These are phyloP conservation scores for Beauveria brongniartii DNA, from an alignment of 2,329 filamentous ascomycete species.

Conservation along the genomic window DNA sequence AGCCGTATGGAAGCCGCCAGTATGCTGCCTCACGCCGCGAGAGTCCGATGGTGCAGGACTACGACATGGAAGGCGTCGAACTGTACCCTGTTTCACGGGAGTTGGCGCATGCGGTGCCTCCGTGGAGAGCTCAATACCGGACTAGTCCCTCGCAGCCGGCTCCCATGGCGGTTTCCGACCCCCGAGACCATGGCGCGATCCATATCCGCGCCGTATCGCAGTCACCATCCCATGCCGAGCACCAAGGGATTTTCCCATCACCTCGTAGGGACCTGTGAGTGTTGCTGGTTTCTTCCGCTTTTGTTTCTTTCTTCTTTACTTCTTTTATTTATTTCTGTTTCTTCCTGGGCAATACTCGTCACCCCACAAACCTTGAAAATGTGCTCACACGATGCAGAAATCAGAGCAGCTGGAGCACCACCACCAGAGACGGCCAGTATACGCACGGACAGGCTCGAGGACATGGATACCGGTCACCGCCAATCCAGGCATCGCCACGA, in stretches of 20 bases:
- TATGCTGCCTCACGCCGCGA: neutral
- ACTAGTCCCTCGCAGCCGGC: neutral
- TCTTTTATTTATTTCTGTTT: neutral
- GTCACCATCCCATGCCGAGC: neutral
- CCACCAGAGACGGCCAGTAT: neutral
- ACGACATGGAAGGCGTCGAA: slow-evolving; percentile 7
- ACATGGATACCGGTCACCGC: slow-evolving; percentile 5
- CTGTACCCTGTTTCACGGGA: neutral
- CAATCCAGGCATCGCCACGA: slow-evolving; percentile 5
- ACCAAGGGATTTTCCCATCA: slow-evolving; percentile 2
- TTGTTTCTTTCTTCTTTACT: neutral
- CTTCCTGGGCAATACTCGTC: neutral
- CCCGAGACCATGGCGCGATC: neutral
- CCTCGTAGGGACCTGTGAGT: slow-evolving; percentile 11
- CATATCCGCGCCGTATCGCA: slow-evolving; percentile 1
- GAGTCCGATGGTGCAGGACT: slow-evolving; percentile 3
- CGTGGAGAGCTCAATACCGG: neutral
- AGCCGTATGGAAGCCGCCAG: neutral
- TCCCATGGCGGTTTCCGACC: neutral
- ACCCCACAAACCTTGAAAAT: neutral
- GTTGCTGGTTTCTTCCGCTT: slow-evolving; percentile 1
- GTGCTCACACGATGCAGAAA: slow-evolving; percentile 8
- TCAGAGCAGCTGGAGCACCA: neutral
- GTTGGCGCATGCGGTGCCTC: neutral
- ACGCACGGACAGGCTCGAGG: neutral